phyloP scores from a whole-genome alignment of 345 rosid genomes.

The Euclidium syriacum region DNA sequence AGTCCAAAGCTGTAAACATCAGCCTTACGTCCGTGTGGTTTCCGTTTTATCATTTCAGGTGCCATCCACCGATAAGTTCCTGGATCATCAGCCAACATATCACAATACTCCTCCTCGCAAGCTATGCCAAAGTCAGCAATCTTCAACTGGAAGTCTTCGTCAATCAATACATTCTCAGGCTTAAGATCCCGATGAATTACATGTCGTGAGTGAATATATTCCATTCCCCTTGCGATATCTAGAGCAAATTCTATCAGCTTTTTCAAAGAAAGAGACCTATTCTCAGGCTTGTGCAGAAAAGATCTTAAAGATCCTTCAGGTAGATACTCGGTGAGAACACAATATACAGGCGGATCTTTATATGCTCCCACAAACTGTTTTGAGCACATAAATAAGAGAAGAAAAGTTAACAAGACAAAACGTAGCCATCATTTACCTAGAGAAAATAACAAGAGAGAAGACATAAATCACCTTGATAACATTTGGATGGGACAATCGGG shows the following conservation, averaged over 20 bases:
- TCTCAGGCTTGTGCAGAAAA: constrained; percentile 87
- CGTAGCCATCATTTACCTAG: not conserved
- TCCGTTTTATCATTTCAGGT: constrained; percentile 96
- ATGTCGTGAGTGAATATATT: constrained; percentile 79
- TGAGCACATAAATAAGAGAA: constrained; percentile 23
- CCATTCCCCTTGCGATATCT: constrained; percentile 91
- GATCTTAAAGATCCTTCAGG: constrained; percentile 86
- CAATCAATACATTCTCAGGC: constrained; percentile 85
- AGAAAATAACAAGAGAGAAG: not conserved
- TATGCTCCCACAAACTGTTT: constrained; percentile 71
- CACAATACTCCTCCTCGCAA: constrained; percentile 83
- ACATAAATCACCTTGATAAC: constrained; percentile 66
- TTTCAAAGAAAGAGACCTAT: constrained; percentile 56
- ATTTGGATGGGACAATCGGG: constrained; percentile 65
- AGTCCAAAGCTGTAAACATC: constrained; percentile 97
- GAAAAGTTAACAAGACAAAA: not conserved
- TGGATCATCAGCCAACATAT: constrained; percentile 82
- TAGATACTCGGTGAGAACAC: constrained; percentile 61
- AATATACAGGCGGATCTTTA: constrained; percentile 70
- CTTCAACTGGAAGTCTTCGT: constrained; percentile 65
- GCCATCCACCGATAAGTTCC: constrained; percentile 99
- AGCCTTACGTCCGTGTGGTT: constrained; percentile 75
- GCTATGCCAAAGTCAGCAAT: constrained; percentile 99
- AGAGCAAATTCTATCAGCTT: constrained; percentile 60
- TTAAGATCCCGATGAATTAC: constrained; percentile 96